These are phyloP conservation scores for Biscogniauxia marginata DNA, from an alignment of 2,329 filamentous ascomycete species.

Conservation along the genomic window DNA sequence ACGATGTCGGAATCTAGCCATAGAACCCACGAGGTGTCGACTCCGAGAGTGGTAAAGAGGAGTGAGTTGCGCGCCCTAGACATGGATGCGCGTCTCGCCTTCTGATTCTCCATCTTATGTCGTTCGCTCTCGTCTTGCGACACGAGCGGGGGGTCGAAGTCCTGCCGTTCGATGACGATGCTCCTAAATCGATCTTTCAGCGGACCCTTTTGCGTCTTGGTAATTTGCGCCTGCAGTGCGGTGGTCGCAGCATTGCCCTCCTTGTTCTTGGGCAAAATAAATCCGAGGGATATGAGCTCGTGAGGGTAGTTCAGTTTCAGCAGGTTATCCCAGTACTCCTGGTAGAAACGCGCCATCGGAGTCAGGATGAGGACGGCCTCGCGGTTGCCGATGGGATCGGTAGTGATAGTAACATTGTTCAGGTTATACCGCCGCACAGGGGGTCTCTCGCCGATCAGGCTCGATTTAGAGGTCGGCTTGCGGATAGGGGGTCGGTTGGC, in stretches of 20 bases:
- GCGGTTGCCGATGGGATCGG: conserved; percentile 70
- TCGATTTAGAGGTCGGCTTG: conserved; percentile 56
- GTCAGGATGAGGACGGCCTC: conserved; percentile 91
- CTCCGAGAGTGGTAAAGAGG: conserved; percentile 90
- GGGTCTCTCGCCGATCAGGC: conserved; percentile 62
- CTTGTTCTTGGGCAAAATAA: conserved; percentile 91
- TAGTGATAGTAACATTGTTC: conserved; percentile 87
- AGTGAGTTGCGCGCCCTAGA: conserved; percentile 89
- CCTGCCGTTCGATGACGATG: conserved; percentile 91
- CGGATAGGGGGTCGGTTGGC: conserved; percentile 56
- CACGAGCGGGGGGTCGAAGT: conserved; percentile 78
- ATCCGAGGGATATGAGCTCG: conserved; percentile 89
- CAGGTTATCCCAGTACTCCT: conserved; percentile 93
- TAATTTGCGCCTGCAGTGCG: conserved; percentile 79
- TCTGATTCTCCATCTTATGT: conserved; percentile 90
- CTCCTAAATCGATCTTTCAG: conserved; percentile 84
- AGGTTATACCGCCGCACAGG: conserved; percentile 92
- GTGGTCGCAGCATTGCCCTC: conserved; percentile 86
- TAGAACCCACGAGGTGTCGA: conserved; percentile 89
- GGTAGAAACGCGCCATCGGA: conserved; percentile 90
- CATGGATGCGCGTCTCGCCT: conserved; percentile 83
- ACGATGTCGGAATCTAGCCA: conserved; percentile 94
- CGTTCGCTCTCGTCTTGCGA: conserved; percentile 86
- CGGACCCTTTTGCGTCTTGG: conserved; percentile 79
- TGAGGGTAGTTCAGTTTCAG: conserved; percentile 83